Base-by-base conservation (phyloP, 2,329 filamentous ascomycete genomes). In the Colletotrichum sp. region DNA sequence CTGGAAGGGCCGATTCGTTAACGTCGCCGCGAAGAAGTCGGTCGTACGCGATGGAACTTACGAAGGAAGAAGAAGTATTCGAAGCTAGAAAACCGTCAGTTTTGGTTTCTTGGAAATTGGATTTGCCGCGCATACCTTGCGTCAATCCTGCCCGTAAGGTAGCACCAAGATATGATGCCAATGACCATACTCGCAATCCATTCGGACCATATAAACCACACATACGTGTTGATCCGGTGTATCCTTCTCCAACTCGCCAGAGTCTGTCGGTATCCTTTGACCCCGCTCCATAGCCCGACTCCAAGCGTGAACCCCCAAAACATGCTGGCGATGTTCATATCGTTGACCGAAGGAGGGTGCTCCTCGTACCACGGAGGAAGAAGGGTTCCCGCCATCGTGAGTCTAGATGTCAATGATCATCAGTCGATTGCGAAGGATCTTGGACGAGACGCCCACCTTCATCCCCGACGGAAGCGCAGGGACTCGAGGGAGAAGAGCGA, bases 161-260 rank as follows among this genome's bases (percentile, higher is more conserved):
- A 84, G 10, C 83, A 81, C 84, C 84, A 87, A 26, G 80, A 82
- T 6, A 85, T 74, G 6, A 84, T 79, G 26, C 82, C 82, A 61
- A 86, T 84, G 10, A 81, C 74, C 9, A 82, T 78, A 75, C 82
- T 85, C 4, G 83, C 79, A 12, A 83, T 52, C 60, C 85, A 79
- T 74, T 87, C 85, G 24, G 81, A 67, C 86, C 86, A 88, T 58
- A 87, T 83, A 78, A 87, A 80, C 71, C 81, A 79, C 48, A 87
- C 80, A 70, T 87, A 88, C 6, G 81, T 77, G 24, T 81, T 85
- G 48, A 84, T 78, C 13, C 81, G 80, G 32, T 81, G 79, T 73
- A 82, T 83, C 60, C 83, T 80, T 38, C 78, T 80, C 72, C 79
- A 81, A 66, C 83, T 81, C 28, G 78, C 73, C 55, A 79, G 78